Base-by-base conservation (phyloP, 1,284 basidiomycete genomes). In the Sparassis latifolia region DNA sequence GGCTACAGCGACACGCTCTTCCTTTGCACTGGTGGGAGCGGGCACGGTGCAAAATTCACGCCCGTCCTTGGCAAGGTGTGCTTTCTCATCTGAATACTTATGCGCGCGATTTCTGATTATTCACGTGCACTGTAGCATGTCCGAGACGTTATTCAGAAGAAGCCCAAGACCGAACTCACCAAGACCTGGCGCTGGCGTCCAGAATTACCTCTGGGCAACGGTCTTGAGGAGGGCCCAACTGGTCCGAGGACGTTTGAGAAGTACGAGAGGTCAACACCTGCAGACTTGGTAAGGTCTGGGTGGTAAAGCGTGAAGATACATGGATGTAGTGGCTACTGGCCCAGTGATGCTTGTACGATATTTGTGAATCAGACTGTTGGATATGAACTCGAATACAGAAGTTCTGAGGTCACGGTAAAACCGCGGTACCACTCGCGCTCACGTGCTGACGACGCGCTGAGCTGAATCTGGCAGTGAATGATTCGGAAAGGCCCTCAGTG, bases 221-320 rank as follows among this genome's bases (percentile, higher is more conserved):
- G 51, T 1, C 39, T 52, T 30, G 51, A 52, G 35, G 51, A 52
- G 32, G 51, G 51, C 0, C 47, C 51, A 29, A 40, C 45, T 43
- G 51, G 51, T n/a, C 51, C 51, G 3, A 52, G 51, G 33, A 52
- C 51, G 10, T 44, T 52, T 6, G 51, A 49, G 40, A 52, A 52
- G 44, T 47, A 52, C 44, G 33, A 42, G 39, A 30, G 51, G 33
- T 47, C 51, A 5, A 46, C 51, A 2, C 37, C 43, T 20, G 47
- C 49, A 29, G 51, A 52, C n/a, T 44, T 52, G 5, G 28, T 30
- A 10, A 38, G 44, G 12, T 47, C 51, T 3, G 51, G 51, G n/a
- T 52, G 51, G 51, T 52, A 43, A 42, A 27, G 5, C 35, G 35
- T 20, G 20, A 20, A 20, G 20, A 20, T 20, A 20, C 20, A 20